Evolutionary conservation across 2,329 filamentous ascomycete species (phyloP), one percentile per base, ranked within the genome.

Genomic region (Ophiognomonia clavigignenti-juglandacearum): DNA sequence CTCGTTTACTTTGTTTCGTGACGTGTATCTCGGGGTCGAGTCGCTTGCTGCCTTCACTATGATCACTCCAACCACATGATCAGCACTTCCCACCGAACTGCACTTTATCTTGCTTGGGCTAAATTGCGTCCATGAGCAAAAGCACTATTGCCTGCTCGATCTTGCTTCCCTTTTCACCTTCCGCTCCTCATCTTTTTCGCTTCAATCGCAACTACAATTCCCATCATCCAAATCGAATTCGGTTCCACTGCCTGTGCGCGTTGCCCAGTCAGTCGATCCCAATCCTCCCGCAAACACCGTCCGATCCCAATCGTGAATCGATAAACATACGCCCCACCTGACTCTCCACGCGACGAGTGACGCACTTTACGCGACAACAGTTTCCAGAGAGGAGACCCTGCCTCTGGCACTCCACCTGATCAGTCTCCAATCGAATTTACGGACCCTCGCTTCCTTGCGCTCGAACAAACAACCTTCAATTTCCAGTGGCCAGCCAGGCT

Each of bases 291-390:
- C 16, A 24, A 19, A 37, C 13, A 19, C 26, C 10, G 20, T 8
- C 18, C 34, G 18, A 19, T 36, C 34, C 6, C 18, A 20, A n/a
- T 23, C 7, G n/a, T 34, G 8, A 8, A 24, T 34, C 26, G 19
- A 22, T 29, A 26, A 27, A 26, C 6, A 26, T 18, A 23, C 32
- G 18, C n/a, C n/a, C 32, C 2, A 6, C 34, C 7, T 16, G 24
- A 29, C 43, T 26, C 26, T 36, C 37, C 37, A 24, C 43, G 43
- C 43, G 43, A 45, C 34, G 13, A 39, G 43, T 45, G 43, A 45
- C 43, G 43, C 43, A 45, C 22, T 36, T 11, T 45, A 39, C 35
- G 43, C 43, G 43, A 39, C 36, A 34, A 32, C 31, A 19, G n/a
- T 23, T n/a, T 35, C 18, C 29, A 14, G 14, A n/a, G 26, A 27